Conservation (phyloP, 352 stramenopile species). For the Pilasporangium apinafurcum region DNA sequence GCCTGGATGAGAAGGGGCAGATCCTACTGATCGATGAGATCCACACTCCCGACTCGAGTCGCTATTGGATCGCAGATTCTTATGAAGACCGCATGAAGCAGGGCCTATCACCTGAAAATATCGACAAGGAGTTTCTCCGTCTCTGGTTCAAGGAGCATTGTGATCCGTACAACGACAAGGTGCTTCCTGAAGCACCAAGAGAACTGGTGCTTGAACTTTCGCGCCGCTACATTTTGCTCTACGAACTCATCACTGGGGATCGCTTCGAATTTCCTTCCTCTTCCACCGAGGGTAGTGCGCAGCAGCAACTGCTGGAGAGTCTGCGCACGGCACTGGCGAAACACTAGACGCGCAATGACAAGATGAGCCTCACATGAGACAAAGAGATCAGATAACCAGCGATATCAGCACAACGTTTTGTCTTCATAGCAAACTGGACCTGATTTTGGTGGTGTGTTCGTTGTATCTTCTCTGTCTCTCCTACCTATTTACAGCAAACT, state of each 20-base stretch:
- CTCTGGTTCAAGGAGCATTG: slow-evolving; percentile 98
- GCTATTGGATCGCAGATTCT: slow-evolving; percentile 90
- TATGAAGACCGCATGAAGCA: slow-evolving; percentile 86
- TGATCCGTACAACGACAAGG: slow-evolving; percentile 96
- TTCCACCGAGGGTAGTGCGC: slow-evolving; percentile 10
- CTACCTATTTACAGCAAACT: no score
- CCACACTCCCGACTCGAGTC: slow-evolving; percentile 97
- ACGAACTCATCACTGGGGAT: slow-evolving; percentile 98
- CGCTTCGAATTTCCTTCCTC: slow-evolving; percentile 92
- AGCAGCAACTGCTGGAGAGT: slow-evolving; percentile 46
- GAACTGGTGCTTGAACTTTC: slow-evolving; percentile 96
- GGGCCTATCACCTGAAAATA: slow-evolving; percentile 95
- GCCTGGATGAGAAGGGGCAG: slow-evolving; percentile 70
- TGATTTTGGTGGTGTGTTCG: no score
- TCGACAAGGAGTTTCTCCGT: slow-evolving; percentile 99
- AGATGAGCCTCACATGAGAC: no score
- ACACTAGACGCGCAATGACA: background rate
- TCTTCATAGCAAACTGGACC: no score
- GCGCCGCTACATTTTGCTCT: slow-evolving; percentile 97
- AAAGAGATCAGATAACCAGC: no score
- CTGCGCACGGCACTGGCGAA: slow-evolving; percentile 24
- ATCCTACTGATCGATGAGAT: slow-evolving; percentile 99
- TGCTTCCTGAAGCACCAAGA: slow-evolving; percentile 93
- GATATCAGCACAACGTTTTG: no score
- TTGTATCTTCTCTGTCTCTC: no score